These are phyloP conservation scores for Mytilinidion resinicola DNA, from an alignment of 495 filamentous ascomycete genomes.

Conservation along the genomic window DNA sequence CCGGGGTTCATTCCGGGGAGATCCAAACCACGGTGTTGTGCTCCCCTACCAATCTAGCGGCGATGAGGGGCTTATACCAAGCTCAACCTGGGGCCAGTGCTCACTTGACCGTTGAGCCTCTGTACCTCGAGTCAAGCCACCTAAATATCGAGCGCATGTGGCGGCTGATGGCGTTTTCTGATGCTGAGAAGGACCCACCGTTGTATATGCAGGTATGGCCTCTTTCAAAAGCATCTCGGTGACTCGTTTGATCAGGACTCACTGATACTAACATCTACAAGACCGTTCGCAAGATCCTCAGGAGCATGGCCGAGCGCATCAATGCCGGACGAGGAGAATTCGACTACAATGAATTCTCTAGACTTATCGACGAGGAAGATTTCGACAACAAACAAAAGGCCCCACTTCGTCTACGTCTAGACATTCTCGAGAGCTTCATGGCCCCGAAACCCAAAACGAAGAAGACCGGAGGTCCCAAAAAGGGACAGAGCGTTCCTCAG, in stretches of 20 bases:
- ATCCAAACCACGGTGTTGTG: background rate
- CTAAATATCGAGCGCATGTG: constrained; percentile 60
- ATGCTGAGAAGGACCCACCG: constrained; percentile 42
- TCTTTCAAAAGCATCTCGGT: background rate
- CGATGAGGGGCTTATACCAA: background rate
- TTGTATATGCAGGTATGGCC: constrained; percentile 52
- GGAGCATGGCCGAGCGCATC: no score
- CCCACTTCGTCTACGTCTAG: constrained; percentile 2
- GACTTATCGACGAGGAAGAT: background rate
- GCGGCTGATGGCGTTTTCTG: constrained; percentile 59
- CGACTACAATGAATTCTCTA: background rate
- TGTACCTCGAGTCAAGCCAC: constrained; percentile 51
- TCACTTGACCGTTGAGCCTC: constrained; percentile 40
- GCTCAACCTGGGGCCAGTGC: constrained; percentile 1
- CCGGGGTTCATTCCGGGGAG: background rate
- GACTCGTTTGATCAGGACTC: no score
- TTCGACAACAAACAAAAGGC: background rate
- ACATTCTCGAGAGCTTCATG: constrained; percentile 45
- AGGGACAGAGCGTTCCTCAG: background rate
- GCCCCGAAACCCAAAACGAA: constrained; percentile 37
- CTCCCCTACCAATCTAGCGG: background rate
- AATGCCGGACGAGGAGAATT: background rate
- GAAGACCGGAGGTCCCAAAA: background rate
- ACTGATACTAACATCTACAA: no score
- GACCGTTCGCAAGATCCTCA: no score